Evolutionary conservation across 139 green algal genomes (phyloP), one percentile per base, ranked within the genome.

Genomic region (Closterium sp.): DNA sequence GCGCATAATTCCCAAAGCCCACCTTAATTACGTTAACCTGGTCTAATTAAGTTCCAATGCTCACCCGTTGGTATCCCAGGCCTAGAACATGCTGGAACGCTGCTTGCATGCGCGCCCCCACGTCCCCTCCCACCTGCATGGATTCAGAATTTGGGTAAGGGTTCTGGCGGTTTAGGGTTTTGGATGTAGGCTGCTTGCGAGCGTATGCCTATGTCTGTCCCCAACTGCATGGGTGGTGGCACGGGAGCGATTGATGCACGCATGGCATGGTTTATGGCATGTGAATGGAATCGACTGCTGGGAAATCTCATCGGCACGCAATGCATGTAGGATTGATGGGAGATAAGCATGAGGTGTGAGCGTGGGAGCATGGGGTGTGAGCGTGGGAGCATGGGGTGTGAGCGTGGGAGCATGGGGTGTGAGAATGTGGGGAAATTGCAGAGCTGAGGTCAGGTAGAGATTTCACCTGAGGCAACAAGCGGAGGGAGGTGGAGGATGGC

Each of bases 41-140:
- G n/a, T n/a, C n/a, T n/a, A n/a, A n/a, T n/a, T n/a, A n/a, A n/a
- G n/a, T n/a, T n/a, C n/a, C n/a, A n/a, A n/a, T n/a, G 42, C 50
- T 73, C 50, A 73, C 50, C 50, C 50, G 13, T 21, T 73, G 50
- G 50, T 73, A 73, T 27, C 50, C 50, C 13, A 73, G 50, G 50
- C 13, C 50, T 11, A 90, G 86, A 0, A 91, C 87, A 19, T 91
- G 31, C 50, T n/a, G 50, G 90, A 97, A 90, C 0, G 96, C 96
- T 19, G 93, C 92, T 10, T 88, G 38, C 94, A 97, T 96, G 31
- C 96, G 93, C 11, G 79, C 91, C 0, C 96, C 96, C 21, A 97
- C 91, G 89, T 97, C 94, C 0, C 89, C 86, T 10, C 95, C 88
- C 38, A 96, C n/a, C 89, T 97, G 96, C 9, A 73, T 22, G 50